phyloP scores from a whole-genome alignment of 805 yeast species.

The Candida tammaniensis region DNA sequence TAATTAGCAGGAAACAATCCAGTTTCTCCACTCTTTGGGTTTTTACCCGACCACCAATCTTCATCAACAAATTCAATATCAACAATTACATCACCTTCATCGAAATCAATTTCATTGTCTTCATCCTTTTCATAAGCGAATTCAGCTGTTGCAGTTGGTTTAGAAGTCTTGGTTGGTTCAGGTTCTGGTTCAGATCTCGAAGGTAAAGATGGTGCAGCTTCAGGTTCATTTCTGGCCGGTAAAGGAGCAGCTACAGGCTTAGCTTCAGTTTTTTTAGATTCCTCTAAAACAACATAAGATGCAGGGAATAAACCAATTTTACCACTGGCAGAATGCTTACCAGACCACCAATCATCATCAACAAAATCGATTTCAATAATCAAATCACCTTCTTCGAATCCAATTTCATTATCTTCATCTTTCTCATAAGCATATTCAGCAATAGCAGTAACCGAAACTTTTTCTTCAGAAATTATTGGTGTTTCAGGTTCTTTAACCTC shows the following conservation, averaged over 20 bases:
- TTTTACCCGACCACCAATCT: slow-evolving; percentile 95
- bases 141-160: slow-evolving; percentile 57
- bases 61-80: slow-evolving; percentile 89
- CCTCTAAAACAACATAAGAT: slow-evolving; percentile 44
- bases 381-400: slow-evolving; percentile 62
- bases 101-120: slow-evolving; percentile 84
- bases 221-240: slow-evolving; percentile 16
- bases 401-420: slow-evolving; percentile 75
- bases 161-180: slow-evolving; percentile 15
- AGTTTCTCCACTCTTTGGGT: slow-evolving; percentile 60
- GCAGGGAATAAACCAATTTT: slow-evolving; percentile 57
- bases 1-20: slow-evolving; percentile 92
- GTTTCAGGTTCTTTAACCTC: slow-evolving; percentile 14
- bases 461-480: slow-evolving; percentile 7
- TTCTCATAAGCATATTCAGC: slow-evolving; percentile 80
- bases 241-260: slow-evolving; percentile 14
- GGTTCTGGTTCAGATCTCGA: slow-evolving; percentile 15
- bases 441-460: slow-evolving; percentile 49
- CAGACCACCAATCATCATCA: slow-evolving; percentile 74
- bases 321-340: slow-evolving; percentile 40
- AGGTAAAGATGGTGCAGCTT: slow-evolving; percentile 18
- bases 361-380: slow-evolving; percentile 65
- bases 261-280: slow-evolving; percentile 17
- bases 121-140: slow-evolving; percentile 88
- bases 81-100: slow-evolving; percentile 76